Evolutionary conservation across 805 yeast genomes (phyloP), one percentile per base, ranked within the genome.

Genomic region (Schizosaccharomyces cryophilus): DNA sequence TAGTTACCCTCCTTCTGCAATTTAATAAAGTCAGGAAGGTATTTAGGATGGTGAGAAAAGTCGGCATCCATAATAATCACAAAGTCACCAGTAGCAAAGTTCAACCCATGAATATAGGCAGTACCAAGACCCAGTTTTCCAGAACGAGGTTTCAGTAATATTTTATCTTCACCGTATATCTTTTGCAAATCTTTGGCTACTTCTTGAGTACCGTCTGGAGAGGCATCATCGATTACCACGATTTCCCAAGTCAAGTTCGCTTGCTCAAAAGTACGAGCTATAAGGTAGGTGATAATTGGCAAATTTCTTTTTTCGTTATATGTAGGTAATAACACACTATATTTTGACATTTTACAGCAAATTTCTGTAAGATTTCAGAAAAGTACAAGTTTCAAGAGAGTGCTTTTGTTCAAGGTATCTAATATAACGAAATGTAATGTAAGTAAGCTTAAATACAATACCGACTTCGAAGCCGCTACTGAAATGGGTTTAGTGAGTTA

Each of bases 21-120:
- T 61, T 76, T 77, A 67, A 84, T 83, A 69, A 84, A 83, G 69
- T 82, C 74, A 6, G 89, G 90, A 70, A 84, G 84, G 35, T 88
- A 84, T 66, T 80, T 82, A 29, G 90, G 90, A 61, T 82, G 87
- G 70, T 84, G 90, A 5, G 87, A 81, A 72, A 84, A 84, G 69
- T 84, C 90, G 19, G 90, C 90, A 69, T 84, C 90, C 90, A 84
- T 84, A 66, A 84, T 84, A 64, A 84, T 80, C 60, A 84, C 88
- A 69, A 76, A 84, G 71, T 84, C 78, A 58, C 90, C 90, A 24
- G 83, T 79, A 60, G 78, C 87, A 66, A 67, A 82, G 69, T 84
- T 77, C 65, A 84, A 76, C 1, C 88, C 90, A 66, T 84, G 88
- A 55, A 84, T 84, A 66, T 84, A 84, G 19, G 90, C 90, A 40